Evolutionary conservation across 805 yeast species (phyloP), one percentile per base, ranked within the genome.

Genomic region (Ogataea salicorniae): DNA sequence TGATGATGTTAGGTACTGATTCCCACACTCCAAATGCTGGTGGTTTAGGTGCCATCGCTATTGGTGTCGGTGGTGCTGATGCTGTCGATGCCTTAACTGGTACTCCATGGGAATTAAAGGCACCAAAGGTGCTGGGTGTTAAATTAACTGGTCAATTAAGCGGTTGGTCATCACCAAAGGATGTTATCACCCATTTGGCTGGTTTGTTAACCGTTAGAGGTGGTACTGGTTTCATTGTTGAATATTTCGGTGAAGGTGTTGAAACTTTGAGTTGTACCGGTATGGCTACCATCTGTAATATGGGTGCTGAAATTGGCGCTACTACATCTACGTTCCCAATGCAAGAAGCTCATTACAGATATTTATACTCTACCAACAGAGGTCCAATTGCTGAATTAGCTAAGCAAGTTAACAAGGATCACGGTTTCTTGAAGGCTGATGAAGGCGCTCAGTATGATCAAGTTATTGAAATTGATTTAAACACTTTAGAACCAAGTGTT

Each of bases 271-370:
- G 96, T 43, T 89, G 96, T 73, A 92, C 98, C 45, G 98, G 98
- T 80, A 91, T 91, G 98, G 98, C 95, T 68, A 91, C 98, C 61
- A 91, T 91, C 74, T 91, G 98, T 80, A 91, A 91, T 73, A 91
- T 91, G 98, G 98, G 98, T 78, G 98, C 98, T 58, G 98, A 91
- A 75, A 90, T 91, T 60, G 98, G 98, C 75, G 97, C 97, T 52
- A 91, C 98, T 54, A 91, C 98, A 48, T 91, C 97, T 42, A 88
- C 87, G 52, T 91, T 91, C 95, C 98, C 98, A 69, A 90, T 79
- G 87, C 90, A 88, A 77, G 80, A 83, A 64, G 84, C 92, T 56
- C 91, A 87, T 87, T 81, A 74, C 68, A 86, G 84, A 57, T 92
- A 91, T 76, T 80, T 92, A 69, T 71, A 79, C 53, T 94, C 95